Percentiles rank a stretch among this genome's conserved stretches.
These are phyloP conservation scores for Maudiozyma pseudohumilis DNA, from an alignment of 805 yeast species.

Conservation along the genomic window DNA sequence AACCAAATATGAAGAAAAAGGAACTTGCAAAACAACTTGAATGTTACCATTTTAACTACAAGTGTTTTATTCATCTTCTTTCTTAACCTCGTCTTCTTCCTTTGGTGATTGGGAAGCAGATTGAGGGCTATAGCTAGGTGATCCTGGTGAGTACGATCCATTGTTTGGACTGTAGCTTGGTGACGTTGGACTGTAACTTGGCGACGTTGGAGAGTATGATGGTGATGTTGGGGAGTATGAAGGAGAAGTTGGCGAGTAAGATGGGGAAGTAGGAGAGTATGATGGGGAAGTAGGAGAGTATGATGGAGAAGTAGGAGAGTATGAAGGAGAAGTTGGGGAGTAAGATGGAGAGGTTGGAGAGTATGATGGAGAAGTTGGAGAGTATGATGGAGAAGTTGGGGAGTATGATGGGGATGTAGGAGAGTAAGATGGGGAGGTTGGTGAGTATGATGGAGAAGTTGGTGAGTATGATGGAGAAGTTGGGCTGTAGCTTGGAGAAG, in stretches of 20 bases:
- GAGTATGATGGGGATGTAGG: conserved; percentile 62
- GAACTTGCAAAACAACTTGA: too few relatives aligned
- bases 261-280: conserved; percentile 75
- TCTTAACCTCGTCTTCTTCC: conserved; percentile 7
- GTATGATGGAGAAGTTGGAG: conserved; percentile 67
- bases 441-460: conserved; percentile 63
- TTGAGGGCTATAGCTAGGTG: conserved; percentile 55
- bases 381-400: conserved; percentile 71
- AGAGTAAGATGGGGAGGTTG: conserved; percentile 66
- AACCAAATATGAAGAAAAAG: too few relatives aligned
- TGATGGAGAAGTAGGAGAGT: conserved; percentile 60
- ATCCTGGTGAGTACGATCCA: conserved; percentile 52
- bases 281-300: conserved; percentile 72
- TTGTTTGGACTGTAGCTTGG: conserved; percentile 50
- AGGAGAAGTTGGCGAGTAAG: conserved; percentile 67
- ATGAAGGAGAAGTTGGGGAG: conserved; percentile 59
- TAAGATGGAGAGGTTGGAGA: conserved; percentile 64
- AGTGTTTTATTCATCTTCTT: conserved; percentile 3
- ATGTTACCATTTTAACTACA: conserved; percentile 2
- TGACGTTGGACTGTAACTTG: conserved; percentile 67
- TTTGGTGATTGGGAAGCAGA: conserved; percentile 53
- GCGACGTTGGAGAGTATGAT: conserved; percentile 54
- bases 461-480: conserved; percentile 67
- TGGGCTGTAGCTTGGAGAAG: conserved; percentile 74
- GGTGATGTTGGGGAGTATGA: conserved; percentile 56